A percentile compares a stretch with the other conserved stretches of the same genome.
Evolutionary conservation across 768 basidiomycete species (phyloP).

Genomic region (Suillus occidentalis): DNA sequence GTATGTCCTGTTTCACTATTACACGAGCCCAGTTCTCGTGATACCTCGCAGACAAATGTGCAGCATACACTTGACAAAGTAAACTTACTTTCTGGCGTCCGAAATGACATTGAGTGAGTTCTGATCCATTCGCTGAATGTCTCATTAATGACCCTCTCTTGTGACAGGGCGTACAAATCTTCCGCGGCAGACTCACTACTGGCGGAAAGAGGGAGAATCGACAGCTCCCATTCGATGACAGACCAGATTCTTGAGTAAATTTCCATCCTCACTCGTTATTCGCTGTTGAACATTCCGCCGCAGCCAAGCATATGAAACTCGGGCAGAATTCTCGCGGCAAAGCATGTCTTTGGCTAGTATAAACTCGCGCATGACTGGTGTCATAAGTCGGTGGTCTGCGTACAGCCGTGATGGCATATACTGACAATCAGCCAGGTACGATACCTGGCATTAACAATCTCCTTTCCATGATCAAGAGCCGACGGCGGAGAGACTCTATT

Average conservation of each 20-base stretch:
- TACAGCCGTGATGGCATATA: neutral
- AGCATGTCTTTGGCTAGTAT: conserved; percentile 72
- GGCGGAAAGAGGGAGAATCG: conserved; percentile 85
- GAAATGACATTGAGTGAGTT: conserved; percentile 92
- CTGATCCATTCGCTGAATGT: neutral
- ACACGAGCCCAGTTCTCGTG: conserved; percentile 2
- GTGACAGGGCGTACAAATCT: conserved; percentile 81
- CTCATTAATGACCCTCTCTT: neutral
- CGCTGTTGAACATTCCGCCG: conserved; percentile 6
- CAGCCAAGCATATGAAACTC: conserved; percentile 97
- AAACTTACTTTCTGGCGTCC: conserved; percentile 84
- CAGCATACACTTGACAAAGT: conserved; percentile 82
- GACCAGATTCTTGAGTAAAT: conserved; percentile 86
- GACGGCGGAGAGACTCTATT: conserved; percentile 85
- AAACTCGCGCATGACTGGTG: conserved; percentile 79
- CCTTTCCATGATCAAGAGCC: conserved; percentile 88
- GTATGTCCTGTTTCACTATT: conserved; percentile 35
- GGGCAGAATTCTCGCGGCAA: conserved; percentile 88
- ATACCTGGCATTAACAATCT: conserved; percentile 96
- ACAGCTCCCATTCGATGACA: conserved; percentile 92
- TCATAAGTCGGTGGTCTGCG: conserved; percentile 60
- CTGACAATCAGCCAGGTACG: conserved; percentile 50
- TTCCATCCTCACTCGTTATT: neutral
- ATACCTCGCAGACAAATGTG: conserved; percentile 62
- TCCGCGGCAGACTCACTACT: conserved; percentile 85